Conservation (phyloP, 2,329 filamentous ascomycete genomes). For the Aureobasidium sp. region DNA sequence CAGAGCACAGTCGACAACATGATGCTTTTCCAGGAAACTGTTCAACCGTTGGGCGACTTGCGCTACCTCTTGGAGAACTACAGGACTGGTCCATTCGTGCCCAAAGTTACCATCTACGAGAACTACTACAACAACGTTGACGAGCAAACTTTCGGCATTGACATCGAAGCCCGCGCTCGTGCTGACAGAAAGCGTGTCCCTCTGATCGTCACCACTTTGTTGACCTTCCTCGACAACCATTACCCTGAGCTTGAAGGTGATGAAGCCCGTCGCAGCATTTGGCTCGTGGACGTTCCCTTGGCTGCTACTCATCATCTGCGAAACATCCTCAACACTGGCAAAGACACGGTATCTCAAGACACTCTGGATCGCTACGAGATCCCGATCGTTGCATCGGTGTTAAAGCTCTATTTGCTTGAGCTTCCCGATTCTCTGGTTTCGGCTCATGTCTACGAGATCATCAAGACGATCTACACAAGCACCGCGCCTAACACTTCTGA, state of each 20-base stretch:
- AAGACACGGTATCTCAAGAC: conserved; percentile 60
- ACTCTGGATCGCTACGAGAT: conserved; percentile 83
- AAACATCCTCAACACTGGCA: conserved; percentile 76
- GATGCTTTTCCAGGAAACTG: conserved; percentile 98
- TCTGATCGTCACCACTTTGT: conserved; percentile 79
- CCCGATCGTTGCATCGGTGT: conserved; percentile 80
- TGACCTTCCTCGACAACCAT: conserved; percentile 92
- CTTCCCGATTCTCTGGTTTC: conserved; percentile 97
- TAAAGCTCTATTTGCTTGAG: conserved; percentile 93
- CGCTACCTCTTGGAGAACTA: conserved; percentile 96
- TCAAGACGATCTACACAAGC: conserved; percentile 91
- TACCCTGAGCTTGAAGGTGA: conserved; percentile 97
- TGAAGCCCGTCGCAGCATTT: conserved; percentile 82
- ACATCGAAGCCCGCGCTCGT: conserved; percentile 87
- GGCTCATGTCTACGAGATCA: conserved; percentile 96
- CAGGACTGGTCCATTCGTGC: conserved; percentile 84
- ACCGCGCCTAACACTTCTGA: conserved; percentile 69
- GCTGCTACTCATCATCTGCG: conserved; percentile 77
- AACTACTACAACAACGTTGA: conserved; percentile 99
- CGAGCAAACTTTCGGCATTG: conserved; percentile 95
- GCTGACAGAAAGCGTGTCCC: conserved; percentile 95
- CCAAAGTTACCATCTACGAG: conserved; percentile 87
- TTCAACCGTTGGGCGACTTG: conserved; percentile 85
- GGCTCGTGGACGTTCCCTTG: conserved; percentile 87
- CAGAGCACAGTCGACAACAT: conserved; percentile 97